Percentiles rank a stretch among this genome's conserved stretches.
phyloP scores from a whole-genome alignment of 768 basidiomycete species.

The Asterophora parasitica region DNA sequence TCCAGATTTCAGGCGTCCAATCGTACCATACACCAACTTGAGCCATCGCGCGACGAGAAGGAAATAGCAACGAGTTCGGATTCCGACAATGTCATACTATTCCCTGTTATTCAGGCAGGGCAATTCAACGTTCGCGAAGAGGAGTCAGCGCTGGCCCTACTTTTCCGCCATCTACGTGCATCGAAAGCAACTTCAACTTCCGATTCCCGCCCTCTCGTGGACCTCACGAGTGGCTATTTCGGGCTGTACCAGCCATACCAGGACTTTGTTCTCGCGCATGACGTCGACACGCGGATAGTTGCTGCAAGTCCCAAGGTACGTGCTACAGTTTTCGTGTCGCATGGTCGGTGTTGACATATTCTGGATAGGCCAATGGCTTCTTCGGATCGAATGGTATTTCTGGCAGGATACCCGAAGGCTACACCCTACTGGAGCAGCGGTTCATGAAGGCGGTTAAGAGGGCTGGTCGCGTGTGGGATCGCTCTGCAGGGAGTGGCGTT shows the following conservation, averaged over 20 bases:
- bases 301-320: slow-evolving; percentile 83
- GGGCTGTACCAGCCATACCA: slow-evolving; percentile 81
- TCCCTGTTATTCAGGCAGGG: slow-evolving; percentile 87
- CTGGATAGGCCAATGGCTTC: slow-evolving; percentile 87
- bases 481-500: slow-evolving; percentile 42
- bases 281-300: slow-evolving; percentile 64
- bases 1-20: slow-evolving; percentile 52
- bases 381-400: slow-evolving; percentile 87
- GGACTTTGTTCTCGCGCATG: slow-evolving; percentile 54
- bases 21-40: slow-evolving; percentile 9
- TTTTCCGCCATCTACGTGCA: slow-evolving; percentile 38
- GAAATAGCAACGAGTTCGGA: slow-evolving; percentile 16
- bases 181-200: slow-evolving; percentile 15
- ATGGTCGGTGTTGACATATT: not conserved
- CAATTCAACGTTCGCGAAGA: slow-evolving; percentile 86
- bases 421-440: slow-evolving; percentile 79
- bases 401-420: slow-evolving; percentile 91
- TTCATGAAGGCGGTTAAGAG: slow-evolving; percentile 66
- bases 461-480: slow-evolving; percentile 40
- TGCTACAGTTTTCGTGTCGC: not conserved
- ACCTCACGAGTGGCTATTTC: slow-evolving; percentile 96
- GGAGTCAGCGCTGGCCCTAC: slow-evolving; percentile 52
- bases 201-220: slow-evolving; percentile 42
- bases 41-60: not conserved
- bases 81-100: slow-evolving; percentile 44